Base-by-base conservation (phyloP, 1,284 basidiomycete species). In the Mycena citricolor region DNA sequence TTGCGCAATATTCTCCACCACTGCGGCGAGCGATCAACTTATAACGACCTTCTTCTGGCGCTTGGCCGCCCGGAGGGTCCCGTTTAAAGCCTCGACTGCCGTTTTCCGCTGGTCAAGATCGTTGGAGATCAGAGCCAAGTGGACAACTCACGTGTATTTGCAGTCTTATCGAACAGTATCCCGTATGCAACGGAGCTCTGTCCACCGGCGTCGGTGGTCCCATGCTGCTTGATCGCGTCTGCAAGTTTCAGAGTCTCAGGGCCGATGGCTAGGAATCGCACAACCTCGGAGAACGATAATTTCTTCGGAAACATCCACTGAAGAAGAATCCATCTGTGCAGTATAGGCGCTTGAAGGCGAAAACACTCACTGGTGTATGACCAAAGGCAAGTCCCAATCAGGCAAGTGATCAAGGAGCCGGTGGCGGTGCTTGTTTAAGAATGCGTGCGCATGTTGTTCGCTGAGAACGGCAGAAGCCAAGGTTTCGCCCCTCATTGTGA, bases 31-130 rank as follows among this genome's bases (percentile, higher is more conserved):
- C 4, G 16, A 21, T 20, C 13, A 37, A n/a, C 21, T 28, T 20
- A 13, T 6, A 13, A 40, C 14, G 41, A 68, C 71, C 65, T 70
- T 71, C 56, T 71, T 73, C 56, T 72, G 69, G 37, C 63, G 59
- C 51, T 71, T 74, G 1, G 71, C 71, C 5, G 71, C 61, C 17
- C 70, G 63, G 7, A 74, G 52, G 0, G 70, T 73, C 16, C 71
- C 71, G 42, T 73, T 73, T 47, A 74, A 55, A 0, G 71, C 71
- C 54, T 74, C 71, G 34, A 74, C 71, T 73, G 32, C 26, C 24
- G n/a, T n/a, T 39, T 13, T 31, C 35, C 14, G 17, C n/a, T 12
- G 23, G 29, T 17, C 19, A 13, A 20, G 13, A 20, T 32, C 17
- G 8, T 25, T 22, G 41, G n/a, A 32, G 25, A 24, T 34, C 7